These are phyloP conservation scores for Olyra latifolia DNA, from an alignment of 176 grass and related monocot species.

Conservation along the genomic window DNA sequence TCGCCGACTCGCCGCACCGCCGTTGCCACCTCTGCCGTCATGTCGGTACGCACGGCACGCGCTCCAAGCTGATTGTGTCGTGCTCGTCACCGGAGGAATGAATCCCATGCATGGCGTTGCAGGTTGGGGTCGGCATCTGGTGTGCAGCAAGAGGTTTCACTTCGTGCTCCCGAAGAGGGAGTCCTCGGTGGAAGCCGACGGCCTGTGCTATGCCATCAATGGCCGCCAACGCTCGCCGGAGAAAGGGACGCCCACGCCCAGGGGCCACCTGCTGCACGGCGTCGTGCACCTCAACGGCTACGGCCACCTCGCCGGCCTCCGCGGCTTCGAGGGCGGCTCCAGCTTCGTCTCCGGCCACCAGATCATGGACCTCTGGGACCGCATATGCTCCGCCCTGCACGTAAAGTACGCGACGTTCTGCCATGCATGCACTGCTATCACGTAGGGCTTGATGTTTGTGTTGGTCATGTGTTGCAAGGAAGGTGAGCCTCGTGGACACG, in stretches of 20 bases:
- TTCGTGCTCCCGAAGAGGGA: slow-evolving; percentile 79
- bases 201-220: slow-evolving; percentile 43
- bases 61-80: background rate
- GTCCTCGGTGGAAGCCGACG: slow-evolving; percentile 37
- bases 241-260: slow-evolving; percentile 28
- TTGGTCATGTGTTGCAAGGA: slow-evolving; percentile 41
- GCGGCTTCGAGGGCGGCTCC: slow-evolving; percentile 74
- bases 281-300: slow-evolving; percentile 87
- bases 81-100: background rate
- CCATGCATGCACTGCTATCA: background rate
- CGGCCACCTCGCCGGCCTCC: slow-evolving; percentile 74
- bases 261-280: slow-evolving; percentile 71
- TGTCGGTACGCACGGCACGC: slow-evolving; percentile 66
- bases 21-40: slow-evolving; percentile 66
- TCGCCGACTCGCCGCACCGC: slow-evolving; percentile 46
- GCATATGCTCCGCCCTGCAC: slow-evolving; percentile 64
- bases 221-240: background rate
- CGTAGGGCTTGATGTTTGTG: background rate
- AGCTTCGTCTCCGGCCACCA: slow-evolving; percentile 81
- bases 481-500: slow-evolving; percentile 64
- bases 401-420: slow-evolving; percentile 46
- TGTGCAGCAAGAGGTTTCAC: slow-evolving; percentile 93
- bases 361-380: slow-evolving; percentile 87
- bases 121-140: slow-evolving; percentile 87
- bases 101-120: slow-evolving; percentile 6